A percentile compares a stretch with the other conserved stretches of the same genome.
phyloP scores from a whole-genome alignment of 176 grass and related monocot genomes.

The Thinopyrum elongatum region DNA sequence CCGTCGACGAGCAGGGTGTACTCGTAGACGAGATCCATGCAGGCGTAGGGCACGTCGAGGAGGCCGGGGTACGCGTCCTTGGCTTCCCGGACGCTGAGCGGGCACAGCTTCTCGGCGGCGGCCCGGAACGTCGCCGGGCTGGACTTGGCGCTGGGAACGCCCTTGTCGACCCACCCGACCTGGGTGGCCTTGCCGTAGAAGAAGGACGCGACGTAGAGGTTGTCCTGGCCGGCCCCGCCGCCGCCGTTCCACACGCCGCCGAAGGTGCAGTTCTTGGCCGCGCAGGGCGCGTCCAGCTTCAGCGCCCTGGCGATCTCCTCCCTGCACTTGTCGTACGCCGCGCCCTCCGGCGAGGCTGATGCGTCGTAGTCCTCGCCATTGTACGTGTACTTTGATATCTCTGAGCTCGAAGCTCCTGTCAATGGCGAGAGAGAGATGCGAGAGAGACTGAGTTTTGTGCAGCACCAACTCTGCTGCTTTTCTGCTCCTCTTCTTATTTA shows the following conservation, averaged over 20 bases:
- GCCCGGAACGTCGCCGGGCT: not conserved
- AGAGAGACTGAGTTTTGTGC: no score
- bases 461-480: no score
- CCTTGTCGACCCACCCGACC: not conserved
- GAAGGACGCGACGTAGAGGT: not conserved
- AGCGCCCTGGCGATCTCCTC: no score
- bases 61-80: not conserved
- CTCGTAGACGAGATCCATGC: constrained; percentile 46
- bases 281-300: no score
- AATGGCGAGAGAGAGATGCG: no score
- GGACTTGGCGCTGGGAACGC: not conserved
- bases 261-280: no score
- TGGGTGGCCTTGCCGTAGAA: constrained; percentile 7
- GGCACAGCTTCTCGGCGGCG: not conserved
- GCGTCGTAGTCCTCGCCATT: constrained; percentile 14
- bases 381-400: no score
- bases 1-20: constrained; percentile 40
- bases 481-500: no score
- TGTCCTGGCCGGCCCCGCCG: not conserved
- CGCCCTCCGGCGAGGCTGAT: not conserved
- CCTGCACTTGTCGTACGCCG: no score
- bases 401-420: no score
- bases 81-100: not conserved
- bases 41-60: constrained; percentile 28
- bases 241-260: no score